Percentiles rank a stretch among this genome's conserved stretches.
Evolutionary conservation across 202 grass and related monocot genomes (phyloP).

Genomic region (Carex sylvatica): DNA sequence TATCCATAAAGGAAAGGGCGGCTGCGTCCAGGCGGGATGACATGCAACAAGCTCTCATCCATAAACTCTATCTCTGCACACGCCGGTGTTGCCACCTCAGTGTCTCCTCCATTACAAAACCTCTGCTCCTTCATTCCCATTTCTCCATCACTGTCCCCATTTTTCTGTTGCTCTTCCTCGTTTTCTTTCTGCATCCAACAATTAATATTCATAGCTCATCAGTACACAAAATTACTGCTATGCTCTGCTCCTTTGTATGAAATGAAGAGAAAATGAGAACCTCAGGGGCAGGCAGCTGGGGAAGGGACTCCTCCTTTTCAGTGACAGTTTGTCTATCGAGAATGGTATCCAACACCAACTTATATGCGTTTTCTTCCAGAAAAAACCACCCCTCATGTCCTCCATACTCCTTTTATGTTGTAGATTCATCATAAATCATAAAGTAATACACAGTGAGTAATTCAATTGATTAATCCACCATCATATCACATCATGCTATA

Average conservation of each 20-base stretch:
- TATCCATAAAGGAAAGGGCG: neutral
- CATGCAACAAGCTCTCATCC: neutral
- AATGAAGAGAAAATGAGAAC: neutral
- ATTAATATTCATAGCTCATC: neutral
- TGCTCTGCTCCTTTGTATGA: neutral
- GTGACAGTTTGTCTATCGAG: neutral
- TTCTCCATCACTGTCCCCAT: neutral
- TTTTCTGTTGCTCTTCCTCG: neutral
- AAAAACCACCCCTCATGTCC: conserved; percentile 4
- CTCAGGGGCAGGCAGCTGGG: neutral
- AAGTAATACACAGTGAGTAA: neutral
- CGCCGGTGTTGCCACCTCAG: neutral
- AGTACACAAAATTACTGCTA: neutral
- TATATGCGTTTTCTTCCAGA: conserved; percentile 14
- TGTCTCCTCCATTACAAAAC: neutral
- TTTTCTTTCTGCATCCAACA: neutral
- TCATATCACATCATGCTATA: neutral
- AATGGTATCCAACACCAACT: neutral
- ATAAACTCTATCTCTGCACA: neutral
- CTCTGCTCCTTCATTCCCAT: neutral
- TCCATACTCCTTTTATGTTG: conserved; percentile 20
- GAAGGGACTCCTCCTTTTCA: neutral
- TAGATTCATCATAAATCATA: neutral
- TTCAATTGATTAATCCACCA: neutral
- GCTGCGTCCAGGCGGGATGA: neutral